Evolutionary conservation across 2,329 filamentous ascomycete genomes (phyloP), one percentile per base, ranked within the genome.

Genomic region (Aspergillus calidoustus): DNA sequence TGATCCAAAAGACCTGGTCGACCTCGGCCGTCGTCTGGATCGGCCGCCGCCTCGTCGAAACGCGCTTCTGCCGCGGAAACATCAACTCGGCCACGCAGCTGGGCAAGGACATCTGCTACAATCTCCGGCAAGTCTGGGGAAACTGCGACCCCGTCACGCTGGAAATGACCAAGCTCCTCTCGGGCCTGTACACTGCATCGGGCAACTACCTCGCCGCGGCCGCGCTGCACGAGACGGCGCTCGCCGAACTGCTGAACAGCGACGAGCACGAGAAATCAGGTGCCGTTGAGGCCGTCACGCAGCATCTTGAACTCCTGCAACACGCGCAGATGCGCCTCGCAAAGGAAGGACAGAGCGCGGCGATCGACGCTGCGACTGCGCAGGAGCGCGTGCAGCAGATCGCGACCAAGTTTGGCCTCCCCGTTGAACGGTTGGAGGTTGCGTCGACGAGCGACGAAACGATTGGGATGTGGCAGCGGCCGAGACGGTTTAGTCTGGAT

Each of bases 81-180:
- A 77, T 80, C 49, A 73, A 79, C 63, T 74, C 75, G 3, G 77
- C 81, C 11, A 76, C 81, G 47, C 76, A 77, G 54, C 79, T 86
- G 2, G 81, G 79, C 70, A 83, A 83, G 67, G 81, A 83, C 68
- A 84, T 86, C 60, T 81, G 81, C 44, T 86, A 86, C 76, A 86
- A 86, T 68, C 76, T 85, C 64, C 81, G 81, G 11, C 81, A 83
- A 23, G 82, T 83, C 6, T 82, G 83, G 71, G 83, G 83, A 4
- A 77, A 78, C 31, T 77, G 78, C 8, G 79, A 83, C 49, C 76
- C 76, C 0, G 74, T 80, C 30, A 84, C 83, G 0, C 69, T 84
- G 56, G 80, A 84, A 57, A 81, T 82, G 66, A 82, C 78, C 63
- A 79, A 80, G 64, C 73, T 85, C 11, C 78, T 85, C 5, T 81